A percentile compares a stretch with the other conserved stretches of the same genome.
Evolutionary conservation across 2,329 filamentous ascomycete genomes (phyloP).

Genomic region (Blastomyces emzantsi): DNA sequence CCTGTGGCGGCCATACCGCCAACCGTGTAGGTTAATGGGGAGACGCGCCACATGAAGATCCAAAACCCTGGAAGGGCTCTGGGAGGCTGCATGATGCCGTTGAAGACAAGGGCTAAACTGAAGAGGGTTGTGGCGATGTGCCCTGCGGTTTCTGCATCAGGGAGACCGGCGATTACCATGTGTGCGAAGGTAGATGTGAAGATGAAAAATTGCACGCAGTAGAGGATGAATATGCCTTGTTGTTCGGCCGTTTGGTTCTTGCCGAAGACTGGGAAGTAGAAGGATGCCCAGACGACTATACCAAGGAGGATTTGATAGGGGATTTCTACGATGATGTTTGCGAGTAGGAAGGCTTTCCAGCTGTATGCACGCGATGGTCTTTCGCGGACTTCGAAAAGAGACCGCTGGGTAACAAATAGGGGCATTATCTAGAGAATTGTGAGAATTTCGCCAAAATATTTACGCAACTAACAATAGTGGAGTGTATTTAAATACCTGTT

Average conservation of each 20-base stretch:
- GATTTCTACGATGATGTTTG: constrained; percentile 74
- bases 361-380: constrained; percentile 75
- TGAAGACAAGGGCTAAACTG: constrained; percentile 64
- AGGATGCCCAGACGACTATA: constrained; percentile 67
- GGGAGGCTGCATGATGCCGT: constrained; percentile 58
- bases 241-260: constrained; percentile 57
- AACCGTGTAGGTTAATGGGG: constrained; percentile 74
- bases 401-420: constrained; percentile 71
- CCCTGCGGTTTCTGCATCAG: constrained; percentile 63
- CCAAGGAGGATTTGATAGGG: constrained; percentile 71
- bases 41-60: constrained; percentile 76
- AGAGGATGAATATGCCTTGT: constrained; percentile 69
- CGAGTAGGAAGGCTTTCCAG: constrained; percentile 77
- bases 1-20: constrained; percentile 61
- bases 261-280: constrained; percentile 70
- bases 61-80: constrained; percentile 61
- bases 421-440: constrained; percentile 50
- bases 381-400: constrained; percentile 76
- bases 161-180: constrained; percentile 66
- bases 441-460: neutral
- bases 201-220: constrained; percentile 64
- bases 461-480: constrained; percentile 42
- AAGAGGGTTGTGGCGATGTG: constrained; percentile 70
- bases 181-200: constrained; percentile 75
- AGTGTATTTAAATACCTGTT: constrained; percentile 50